Evolutionary conservation across 371 early-diverging fungal species (phyloP).

Genomic region (Scutellospora calospora): DNA sequence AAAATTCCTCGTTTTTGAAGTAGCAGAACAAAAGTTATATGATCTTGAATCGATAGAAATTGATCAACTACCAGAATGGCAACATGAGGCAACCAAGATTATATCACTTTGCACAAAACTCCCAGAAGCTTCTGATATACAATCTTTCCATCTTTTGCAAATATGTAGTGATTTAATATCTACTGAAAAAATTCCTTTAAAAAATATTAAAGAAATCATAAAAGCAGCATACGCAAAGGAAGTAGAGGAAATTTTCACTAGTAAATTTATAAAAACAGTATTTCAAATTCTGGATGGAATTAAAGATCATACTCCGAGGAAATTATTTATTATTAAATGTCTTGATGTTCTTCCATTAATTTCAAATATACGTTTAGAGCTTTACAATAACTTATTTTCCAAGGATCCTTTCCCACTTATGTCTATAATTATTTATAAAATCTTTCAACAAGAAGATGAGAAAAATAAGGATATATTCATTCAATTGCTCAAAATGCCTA

Average conservation of each 20-base stretch:
- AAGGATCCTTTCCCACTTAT: conserved; percentile 37
- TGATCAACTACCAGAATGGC: conserved; percentile 21
- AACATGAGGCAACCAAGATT: conserved; percentile 11
- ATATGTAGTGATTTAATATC: conserved; percentile 39
- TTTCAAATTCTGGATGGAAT: neutral
- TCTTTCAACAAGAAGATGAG: conserved; percentile 28
- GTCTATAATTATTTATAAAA: conserved; percentile 24
- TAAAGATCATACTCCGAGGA: neutral
- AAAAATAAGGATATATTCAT: conserved; percentile 20
- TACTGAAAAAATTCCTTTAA: conserved; percentile 10
- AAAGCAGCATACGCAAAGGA: neutral
- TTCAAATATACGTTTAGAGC: neutral
- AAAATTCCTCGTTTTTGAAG: conserved; percentile 1
- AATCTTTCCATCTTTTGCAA: conserved; percentile 9
- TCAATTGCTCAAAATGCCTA: neutral
- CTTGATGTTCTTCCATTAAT: conserved; percentile 22
- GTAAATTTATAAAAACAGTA: neutral
- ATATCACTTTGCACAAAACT: conserved; percentile 36
- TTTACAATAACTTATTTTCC: conserved; percentile 9
- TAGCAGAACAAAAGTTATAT: neutral
- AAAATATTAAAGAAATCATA: neutral
- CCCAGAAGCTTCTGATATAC: neutral
- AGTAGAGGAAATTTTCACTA: neutral
- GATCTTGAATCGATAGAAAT: neutral
- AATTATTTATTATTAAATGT: conserved; percentile 8